phyloP scores from a whole-genome alignment of 1,139 yeast species.

The Oligophagozyma castellii region DNA sequence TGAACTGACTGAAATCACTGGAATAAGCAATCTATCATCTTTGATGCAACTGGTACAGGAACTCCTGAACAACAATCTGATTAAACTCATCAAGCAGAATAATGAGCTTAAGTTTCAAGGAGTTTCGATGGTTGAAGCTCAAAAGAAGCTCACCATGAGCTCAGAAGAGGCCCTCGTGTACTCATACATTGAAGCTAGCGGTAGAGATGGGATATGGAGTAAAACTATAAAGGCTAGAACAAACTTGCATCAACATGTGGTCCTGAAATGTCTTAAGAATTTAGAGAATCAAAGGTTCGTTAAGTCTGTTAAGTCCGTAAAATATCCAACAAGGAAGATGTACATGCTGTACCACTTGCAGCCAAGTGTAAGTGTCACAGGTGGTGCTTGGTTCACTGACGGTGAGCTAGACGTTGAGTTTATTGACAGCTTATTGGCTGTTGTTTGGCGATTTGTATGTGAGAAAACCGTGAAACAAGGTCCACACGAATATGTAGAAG shows the following conservation, averaged over 20 bases:
- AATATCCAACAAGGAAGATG: conserved; percentile 90
- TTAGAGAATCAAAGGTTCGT: conserved; percentile 76
- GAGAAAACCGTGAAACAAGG: conserved; percentile 39
- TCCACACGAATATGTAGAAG: conserved; percentile 15
- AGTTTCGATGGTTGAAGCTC: conserved; percentile 51
- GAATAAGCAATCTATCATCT: conserved; percentile 28
- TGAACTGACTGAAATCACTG: conserved; percentile 38
- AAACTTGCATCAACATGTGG: conserved; percentile 86
- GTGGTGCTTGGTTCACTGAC: conserved; percentile 99
- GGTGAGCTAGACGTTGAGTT: conserved; percentile 90
- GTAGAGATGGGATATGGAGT: conserved; percentile 94
- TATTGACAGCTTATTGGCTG: conserved; percentile 68
- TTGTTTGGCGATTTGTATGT: conserved; percentile 79
- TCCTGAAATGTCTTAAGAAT: conserved; percentile 68
- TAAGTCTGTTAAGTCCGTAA: conserved; percentile 83
- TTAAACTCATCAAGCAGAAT: conserved; percentile 55
- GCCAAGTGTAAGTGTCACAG: conserved; percentile 92
- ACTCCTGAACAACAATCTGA: conserved; percentile 46
- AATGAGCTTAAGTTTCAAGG: conserved; percentile 64
- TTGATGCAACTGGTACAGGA: conserved; percentile 53
- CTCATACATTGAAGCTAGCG: conserved; percentile 81
- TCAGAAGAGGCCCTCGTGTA: conserved; percentile 88
- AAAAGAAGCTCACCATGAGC: conserved; percentile 57
- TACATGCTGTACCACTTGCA: conserved; percentile 89
- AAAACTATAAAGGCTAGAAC: conserved; percentile 85